Evolutionary conservation across 2,329 filamentous ascomycete genomes (phyloP).

Genomic region (Pseudogymnoascus sp.): DNA sequence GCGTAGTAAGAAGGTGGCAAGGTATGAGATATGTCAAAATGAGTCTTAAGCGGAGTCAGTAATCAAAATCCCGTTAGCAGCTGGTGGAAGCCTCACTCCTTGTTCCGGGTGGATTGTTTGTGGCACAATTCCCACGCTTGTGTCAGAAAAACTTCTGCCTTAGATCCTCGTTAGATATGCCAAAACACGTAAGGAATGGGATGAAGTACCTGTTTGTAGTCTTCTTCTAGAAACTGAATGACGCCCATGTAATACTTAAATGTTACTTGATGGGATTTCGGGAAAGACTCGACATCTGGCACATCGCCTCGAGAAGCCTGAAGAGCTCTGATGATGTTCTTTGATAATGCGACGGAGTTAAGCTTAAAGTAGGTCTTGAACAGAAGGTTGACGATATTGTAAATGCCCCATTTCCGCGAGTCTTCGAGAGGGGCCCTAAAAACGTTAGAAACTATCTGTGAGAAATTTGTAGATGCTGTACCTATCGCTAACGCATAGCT

Average conservation of each 20-base stretch:
- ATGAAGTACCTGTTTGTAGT: conserved; percentile 64
- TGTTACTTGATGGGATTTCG: conserved; percentile 83
- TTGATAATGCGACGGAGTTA: conserved; percentile 79
- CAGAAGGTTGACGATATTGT: conserved; percentile 85
- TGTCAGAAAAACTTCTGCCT: conserved; percentile 74
- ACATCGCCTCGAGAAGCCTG: conserved; percentile 71
- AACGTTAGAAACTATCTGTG: conserved; percentile 8
- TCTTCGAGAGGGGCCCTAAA: conserved; percentile 70
- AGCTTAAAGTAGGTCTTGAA: conserved; percentile 99
- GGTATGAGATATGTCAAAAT: conserved; percentile 94
- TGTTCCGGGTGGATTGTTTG: conserved; percentile 61
- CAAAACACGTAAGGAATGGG: background rate
- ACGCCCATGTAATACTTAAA: conserved; percentile 96
- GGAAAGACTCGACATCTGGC: conserved; percentile 70
- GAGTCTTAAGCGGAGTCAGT: conserved; percentile 42
- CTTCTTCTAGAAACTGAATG: conserved; percentile 87
- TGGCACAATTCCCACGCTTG: conserved; percentile 79
- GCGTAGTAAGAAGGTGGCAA: conserved; percentile 80
- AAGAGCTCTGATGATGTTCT: conserved; percentile 80
- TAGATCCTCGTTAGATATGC: background rate
- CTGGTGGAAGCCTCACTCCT: conserved; percentile 52
- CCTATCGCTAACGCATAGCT: conserved; percentile 82
- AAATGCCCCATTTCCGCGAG: conserved; percentile 96
- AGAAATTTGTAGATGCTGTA: conserved; percentile 31
- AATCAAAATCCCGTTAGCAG: conserved; percentile 4